These are phyloP conservation scores for Umbellularia californica DNA, from an alignment of 164 flowering plant species.

Conservation along the genomic window DNA sequence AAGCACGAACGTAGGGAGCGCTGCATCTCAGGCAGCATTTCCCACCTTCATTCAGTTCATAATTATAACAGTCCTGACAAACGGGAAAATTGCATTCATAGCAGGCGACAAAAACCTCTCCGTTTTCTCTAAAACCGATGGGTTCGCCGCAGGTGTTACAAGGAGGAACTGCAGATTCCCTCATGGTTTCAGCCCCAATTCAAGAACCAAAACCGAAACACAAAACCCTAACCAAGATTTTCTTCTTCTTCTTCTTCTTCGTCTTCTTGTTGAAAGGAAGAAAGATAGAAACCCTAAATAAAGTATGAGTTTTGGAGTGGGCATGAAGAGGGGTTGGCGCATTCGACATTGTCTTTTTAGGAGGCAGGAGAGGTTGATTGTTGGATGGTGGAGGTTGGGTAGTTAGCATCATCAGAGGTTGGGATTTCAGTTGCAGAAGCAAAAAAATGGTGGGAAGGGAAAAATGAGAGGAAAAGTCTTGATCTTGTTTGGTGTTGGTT, in stretches of 20 bases:
- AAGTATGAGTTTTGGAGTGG: slow-evolving; percentile 7
- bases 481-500: too few species aligned
- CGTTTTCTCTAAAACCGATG: slow-evolving; percentile 49
- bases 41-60: slow-evolving; percentile 69
- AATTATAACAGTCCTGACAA: slow-evolving; percentile 61
- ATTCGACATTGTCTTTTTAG: slow-evolving; percentile 21
- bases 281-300: slow-evolving; percentile 4
- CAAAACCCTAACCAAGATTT: not conserved
- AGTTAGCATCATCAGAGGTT: slow-evolving; percentile 53
- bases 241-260: not conserved
- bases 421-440: slow-evolving; percentile 26
- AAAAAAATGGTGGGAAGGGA: slow-evolving; percentile 15
- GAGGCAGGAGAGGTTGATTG: slow-evolving; percentile 26
- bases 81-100: slow-evolving; percentile 75
- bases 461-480: slow-evolving; percentile 49
- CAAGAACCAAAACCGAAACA: not conserved
- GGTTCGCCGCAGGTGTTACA: slow-evolving; percentile 80
- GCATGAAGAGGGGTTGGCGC: slow-evolving; percentile 13
- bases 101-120: slow-evolving; percentile 78
- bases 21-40: slow-evolving; percentile 66
- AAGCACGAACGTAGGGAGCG: slow-evolving; percentile 41
- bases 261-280: not conserved
- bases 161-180: slow-evolving; percentile 62
- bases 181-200: slow-evolving; percentile 41
- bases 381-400: slow-evolving; percentile 42